Percentiles rank a stretch among this genome's conserved stretches.
phyloP scores from a whole-genome alignment of 2,329 filamentous ascomycete genomes.

The Sclerotinia nivalis region DNA sequence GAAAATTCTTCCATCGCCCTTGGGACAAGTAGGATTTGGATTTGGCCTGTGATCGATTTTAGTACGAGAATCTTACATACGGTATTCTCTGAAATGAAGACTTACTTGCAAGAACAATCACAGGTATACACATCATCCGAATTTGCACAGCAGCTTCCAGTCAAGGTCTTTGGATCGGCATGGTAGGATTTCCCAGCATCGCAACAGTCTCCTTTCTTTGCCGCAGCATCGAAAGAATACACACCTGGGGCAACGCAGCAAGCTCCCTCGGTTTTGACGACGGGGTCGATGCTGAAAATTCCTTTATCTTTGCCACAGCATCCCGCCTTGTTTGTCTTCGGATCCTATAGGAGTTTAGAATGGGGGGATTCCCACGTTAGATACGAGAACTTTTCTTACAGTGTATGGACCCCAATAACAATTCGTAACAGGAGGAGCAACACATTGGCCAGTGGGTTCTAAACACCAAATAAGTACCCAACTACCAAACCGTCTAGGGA shows the following conservation, averaged over 20 bases:
- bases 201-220: conserved; percentile 9
- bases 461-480: background rate
- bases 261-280: background rate
- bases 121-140: conserved; percentile 15
- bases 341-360: background rate
- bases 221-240: background rate
- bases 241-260: conserved; percentile 13
- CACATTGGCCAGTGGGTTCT: conserved; percentile 14
- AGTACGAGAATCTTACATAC: background rate
- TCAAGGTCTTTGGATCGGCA: background rate
- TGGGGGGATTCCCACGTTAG: too few species aligned
- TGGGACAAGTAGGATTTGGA: conserved; percentile 10
- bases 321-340: background rate
- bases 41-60: background rate
- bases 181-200: background rate
- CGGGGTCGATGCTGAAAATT: background rate
- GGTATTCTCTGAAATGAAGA: background rate
- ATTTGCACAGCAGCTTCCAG: conserved; percentile 10
- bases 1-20: background rate
- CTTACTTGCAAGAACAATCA: conserved; percentile 21
- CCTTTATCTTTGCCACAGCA: conserved; percentile 17
- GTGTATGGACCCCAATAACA: conserved; percentile 19
- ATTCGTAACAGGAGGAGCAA: conserved; percentile 5
- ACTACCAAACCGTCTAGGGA: too few species aligned
- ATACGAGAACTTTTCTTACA: background rate